Conservation (phyloP, 345 rosid genomes). For the Euphorbia lathyris region DNA sequence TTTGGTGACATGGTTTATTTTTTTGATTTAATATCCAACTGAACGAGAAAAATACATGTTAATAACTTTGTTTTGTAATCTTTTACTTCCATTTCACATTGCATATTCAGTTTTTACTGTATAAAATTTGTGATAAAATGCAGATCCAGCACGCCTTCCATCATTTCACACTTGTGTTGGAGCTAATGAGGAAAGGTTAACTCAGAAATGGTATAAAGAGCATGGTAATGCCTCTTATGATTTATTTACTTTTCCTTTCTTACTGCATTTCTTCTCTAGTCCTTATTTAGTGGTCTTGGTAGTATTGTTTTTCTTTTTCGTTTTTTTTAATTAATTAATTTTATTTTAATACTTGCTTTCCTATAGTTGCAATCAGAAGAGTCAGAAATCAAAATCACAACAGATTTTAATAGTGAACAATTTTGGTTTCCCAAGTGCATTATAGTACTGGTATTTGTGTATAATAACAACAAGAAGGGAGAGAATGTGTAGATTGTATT, state of each 20-base stretch:
- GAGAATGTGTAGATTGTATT: neutral
- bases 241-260: neutral
- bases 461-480: neutral
- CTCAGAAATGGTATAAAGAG: constrained; percentile 89
- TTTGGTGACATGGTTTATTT: neutral
- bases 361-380: neutral
- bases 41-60: neutral
- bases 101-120: neutral
- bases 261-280: constrained; percentile 1
- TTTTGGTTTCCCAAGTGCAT: neutral
- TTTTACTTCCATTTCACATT: constrained; percentile 8
- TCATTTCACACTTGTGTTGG: constrained; percentile 98
- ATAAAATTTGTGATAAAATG: constrained; percentile 25
- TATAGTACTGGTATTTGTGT: neutral
- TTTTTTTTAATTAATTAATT: neutral
- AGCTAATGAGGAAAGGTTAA: constrained; percentile 80
- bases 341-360: neutral
- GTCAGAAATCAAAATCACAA: neutral
- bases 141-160: constrained; percentile 94
- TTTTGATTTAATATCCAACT: neutral
- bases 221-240: constrained; percentile 50
- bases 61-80: neutral
- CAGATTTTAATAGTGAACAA: neutral
- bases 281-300: neutral
- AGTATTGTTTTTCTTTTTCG: neutral